phyloP scores from a whole-genome alignment of 2,329 filamentous ascomycete genomes.

The Aspergillus aculeatus region DNA sequence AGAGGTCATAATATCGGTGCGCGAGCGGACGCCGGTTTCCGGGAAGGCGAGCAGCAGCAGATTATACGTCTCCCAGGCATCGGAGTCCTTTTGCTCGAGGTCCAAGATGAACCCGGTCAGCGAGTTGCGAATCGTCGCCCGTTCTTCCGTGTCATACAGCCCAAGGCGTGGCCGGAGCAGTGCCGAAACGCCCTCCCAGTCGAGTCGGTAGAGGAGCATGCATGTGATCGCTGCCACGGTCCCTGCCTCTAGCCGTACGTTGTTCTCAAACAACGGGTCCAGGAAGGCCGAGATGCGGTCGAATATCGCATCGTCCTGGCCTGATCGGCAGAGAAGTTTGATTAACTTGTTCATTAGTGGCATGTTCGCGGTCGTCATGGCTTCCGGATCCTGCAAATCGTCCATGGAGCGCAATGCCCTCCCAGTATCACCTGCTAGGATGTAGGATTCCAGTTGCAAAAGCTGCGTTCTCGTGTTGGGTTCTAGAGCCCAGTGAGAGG shows the following conservation, averaged over 20 bases:
- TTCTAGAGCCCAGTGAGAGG: conserved; percentile 62
- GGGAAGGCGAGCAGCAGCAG: conserved; percentile 59
- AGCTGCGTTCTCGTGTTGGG: conserved; percentile 70
- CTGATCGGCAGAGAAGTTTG: conserved; percentile 61
- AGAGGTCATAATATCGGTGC: conserved; percentile 72
- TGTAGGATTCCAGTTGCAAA: conserved; percentile 71
- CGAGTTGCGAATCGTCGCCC: conserved; percentile 62
- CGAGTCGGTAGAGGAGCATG: conserved; percentile 71
- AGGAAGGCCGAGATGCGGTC: conserved; percentile 71
- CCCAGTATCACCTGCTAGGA: conserved; percentile 70
- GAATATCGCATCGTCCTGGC: conserved; percentile 58
- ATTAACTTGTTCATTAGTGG: conserved; percentile 70
- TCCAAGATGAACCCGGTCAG: conserved; percentile 70
- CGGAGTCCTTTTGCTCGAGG: conserved; percentile 57
- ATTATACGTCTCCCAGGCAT: conserved; percentile 61
- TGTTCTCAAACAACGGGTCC: conserved; percentile 68
- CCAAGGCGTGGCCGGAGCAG: conserved; percentile 67
- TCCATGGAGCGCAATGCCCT: conserved; percentile 59
- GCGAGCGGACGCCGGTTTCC: conserved; percentile 63
- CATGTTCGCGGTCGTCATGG: conserved; percentile 59
- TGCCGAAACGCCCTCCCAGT: conserved; percentile 76
- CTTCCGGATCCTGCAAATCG: conserved; percentile 50
- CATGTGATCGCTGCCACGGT: conserved; percentile 73
- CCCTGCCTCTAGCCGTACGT: conserved; percentile 67
- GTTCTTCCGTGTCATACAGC: conserved; percentile 53